Evolutionary conservation across 164 flowering plant genomes (phyloP).

Genomic region (Tinospora cordifolia): DNA sequence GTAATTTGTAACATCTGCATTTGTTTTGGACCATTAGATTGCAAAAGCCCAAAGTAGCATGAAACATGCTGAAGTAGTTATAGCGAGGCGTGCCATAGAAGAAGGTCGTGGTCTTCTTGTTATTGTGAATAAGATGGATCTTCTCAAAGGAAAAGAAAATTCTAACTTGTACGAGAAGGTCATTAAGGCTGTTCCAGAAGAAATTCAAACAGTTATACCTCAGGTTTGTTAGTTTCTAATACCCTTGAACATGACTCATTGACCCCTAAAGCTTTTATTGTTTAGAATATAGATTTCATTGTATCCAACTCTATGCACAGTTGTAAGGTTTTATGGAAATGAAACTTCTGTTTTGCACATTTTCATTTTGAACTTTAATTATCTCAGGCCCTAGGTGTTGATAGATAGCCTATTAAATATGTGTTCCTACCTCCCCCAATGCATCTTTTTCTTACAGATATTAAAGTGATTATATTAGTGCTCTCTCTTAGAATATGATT

Average conservation of each 20-base stretch:
- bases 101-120: conserved; percentile 95
- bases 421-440: too few species aligned
- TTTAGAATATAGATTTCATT: background rate
- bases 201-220: conserved; percentile 82
- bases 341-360: too few species aligned
- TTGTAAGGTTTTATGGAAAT: background rate
- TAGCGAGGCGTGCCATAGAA: conserved; percentile 90
- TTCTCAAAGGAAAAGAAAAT: conserved; percentile 52
- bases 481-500: too few species aligned
- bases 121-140: conserved; percentile 94
- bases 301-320: background rate
- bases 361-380: too few species aligned
- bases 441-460: too few species aligned
- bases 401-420: too few species aligned
- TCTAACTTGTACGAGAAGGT: conserved; percentile 47
- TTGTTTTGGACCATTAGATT: conserved; percentile 36
- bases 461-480: too few species aligned
- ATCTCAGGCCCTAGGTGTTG: too few species aligned
- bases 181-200: conserved; percentile 72
- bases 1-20: background rate
- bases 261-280: background rate
- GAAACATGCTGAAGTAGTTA: conserved; percentile 91
- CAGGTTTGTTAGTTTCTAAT: conserved; percentile 48
- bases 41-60: conserved; percentile 64
- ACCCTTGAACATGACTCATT: background rate